phyloP scores from a whole-genome alignment of 208 protist species.

The Leishmania tarentolae region DNA sequence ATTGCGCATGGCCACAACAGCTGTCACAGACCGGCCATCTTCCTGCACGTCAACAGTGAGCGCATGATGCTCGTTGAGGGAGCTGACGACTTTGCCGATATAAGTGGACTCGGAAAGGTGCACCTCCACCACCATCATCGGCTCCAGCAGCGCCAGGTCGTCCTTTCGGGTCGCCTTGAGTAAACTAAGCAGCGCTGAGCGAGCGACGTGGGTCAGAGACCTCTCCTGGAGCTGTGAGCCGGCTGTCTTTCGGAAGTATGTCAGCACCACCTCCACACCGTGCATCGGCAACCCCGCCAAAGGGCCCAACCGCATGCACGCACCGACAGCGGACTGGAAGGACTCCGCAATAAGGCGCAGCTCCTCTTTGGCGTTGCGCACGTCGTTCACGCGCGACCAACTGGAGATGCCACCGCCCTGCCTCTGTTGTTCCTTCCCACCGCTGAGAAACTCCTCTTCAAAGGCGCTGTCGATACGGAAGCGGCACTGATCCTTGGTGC shows the following conservation, averaged over 20 bases:
- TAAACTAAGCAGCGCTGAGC: conserved; percentile 49
- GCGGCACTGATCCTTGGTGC: conserved; percentile 28
- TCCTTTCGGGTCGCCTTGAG: conserved; percentile 38
- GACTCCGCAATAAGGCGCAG: conserved; percentile 26
- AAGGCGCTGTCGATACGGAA: conserved; percentile 61
- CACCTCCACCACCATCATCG: conserved; percentile 90
- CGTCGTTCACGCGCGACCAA: conserved; percentile 23
- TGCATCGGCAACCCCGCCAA: conserved; percentile 76
- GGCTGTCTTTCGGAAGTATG: conserved; percentile 51
- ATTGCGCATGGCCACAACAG: conserved; percentile 83
- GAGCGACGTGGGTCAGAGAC: conserved; percentile 47
- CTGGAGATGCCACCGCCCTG: conserved; percentile 11
- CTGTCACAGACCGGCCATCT: conserved; percentile 74
- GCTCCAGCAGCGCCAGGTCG: conserved; percentile 70
- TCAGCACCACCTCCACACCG: conserved; percentile 69
- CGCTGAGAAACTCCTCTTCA: conserved; percentile 34
- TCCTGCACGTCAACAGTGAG: conserved; percentile 82
- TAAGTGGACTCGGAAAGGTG: conserved; percentile 76
- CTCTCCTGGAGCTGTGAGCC: conserved; percentile 53
- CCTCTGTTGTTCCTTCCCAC: no score
- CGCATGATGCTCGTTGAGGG: conserved; percentile 80
- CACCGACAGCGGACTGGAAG: conserved; percentile 53
- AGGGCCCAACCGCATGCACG: conserved; percentile 70
- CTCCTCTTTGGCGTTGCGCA: conserved; percentile 58
- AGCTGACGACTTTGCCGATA: conserved; percentile 74